Conservation (phyloP, 257 asterid genomes). For the Jasminum sambac region DNA sequence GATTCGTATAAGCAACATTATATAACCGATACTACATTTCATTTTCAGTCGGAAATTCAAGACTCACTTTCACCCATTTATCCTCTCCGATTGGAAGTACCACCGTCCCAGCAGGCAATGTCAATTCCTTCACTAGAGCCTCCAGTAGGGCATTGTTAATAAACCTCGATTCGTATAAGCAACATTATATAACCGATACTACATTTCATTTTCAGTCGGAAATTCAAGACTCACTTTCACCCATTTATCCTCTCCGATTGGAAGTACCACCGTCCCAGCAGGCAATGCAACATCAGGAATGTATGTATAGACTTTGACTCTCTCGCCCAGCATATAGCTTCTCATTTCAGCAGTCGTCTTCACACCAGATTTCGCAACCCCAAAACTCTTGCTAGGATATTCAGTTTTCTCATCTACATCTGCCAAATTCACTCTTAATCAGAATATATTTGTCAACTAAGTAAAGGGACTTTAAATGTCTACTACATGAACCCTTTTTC, state of each 20-base stretch:
- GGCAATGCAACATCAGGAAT: constrained; percentile 39
- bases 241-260: constrained; percentile 47
- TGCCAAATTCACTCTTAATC: background rate
- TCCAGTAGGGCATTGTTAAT: too few species aligned
- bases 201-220: constrained; percentile 23
- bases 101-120: constrained; percentile 32
- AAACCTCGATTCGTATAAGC: background rate
- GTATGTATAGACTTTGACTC: constrained; percentile 40
- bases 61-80: constrained; percentile 40
- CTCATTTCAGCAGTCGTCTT: constrained; percentile 11
- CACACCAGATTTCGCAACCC: constrained; percentile 10
- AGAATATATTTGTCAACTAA: background rate
- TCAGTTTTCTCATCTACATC: constrained; percentile 10
- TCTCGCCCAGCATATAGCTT: constrained; percentile 37
- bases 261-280: constrained; percentile 39
- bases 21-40: background rate
- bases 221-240: constrained; percentile 41
- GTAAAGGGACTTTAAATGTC: background rate
- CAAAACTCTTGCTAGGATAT: background rate
- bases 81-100: constrained; percentile 45
- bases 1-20: background rate
- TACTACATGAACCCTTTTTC: background rate
- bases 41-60: constrained; percentile 39
- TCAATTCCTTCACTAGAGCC: too few species aligned
- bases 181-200: background rate